Base-by-base conservation (phyloP, 2,329 filamentous ascomycete species). In the Cytospora piceicola region DNA sequence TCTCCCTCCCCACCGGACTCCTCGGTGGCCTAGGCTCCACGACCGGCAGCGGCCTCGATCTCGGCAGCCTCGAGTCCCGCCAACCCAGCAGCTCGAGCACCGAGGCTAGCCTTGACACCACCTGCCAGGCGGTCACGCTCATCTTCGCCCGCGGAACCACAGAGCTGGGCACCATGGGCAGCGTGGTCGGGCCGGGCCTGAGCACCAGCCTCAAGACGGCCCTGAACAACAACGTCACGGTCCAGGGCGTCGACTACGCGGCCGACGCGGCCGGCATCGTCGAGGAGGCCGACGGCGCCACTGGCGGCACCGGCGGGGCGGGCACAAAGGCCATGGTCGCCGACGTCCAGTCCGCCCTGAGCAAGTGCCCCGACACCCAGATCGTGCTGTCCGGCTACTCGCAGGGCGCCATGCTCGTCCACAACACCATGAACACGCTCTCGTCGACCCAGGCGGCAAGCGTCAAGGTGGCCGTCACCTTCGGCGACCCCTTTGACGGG, bases 251-350 rank as follows among this genome's bases (percentile, higher is more conserved):
- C 36, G 68, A 70, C 15, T 75, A 74, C 58, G 57, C 68, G 0
- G 73, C 73, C 5, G 61, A 63, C 39, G 54, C 70, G 7, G 56
- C 56, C 2, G 72, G 72, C 0, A 74, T 73, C 58, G 52, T 68
- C 14, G 62, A 68, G 11, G 58, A 54, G 4, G 71, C 70, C 4
- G 72, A 71, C 2, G 66, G 14, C 27, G 27, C 27, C 27, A 29
- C 27, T 29, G 27, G 27, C 27, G 3, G 3, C 27, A 29, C 70
- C 53, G 22, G 67, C 30, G 79, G 68, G 34, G 79, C 83, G 66
- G 87, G 87, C 46, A 85, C 83, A 29, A 68, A 76, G 12, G 85
- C 85, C 60, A 78, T 79, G 75, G 77, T 77, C 20, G 62, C 74
- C 9, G 57, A 67, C 0, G 63, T 71, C 15, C 53, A 54, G 14